A percentile compares a stretch with the other conserved stretches of the same genome.
Evolutionary conservation across 1,139 yeast genomes (phyloP).

Genomic region (Candida glucosophila): DNA sequence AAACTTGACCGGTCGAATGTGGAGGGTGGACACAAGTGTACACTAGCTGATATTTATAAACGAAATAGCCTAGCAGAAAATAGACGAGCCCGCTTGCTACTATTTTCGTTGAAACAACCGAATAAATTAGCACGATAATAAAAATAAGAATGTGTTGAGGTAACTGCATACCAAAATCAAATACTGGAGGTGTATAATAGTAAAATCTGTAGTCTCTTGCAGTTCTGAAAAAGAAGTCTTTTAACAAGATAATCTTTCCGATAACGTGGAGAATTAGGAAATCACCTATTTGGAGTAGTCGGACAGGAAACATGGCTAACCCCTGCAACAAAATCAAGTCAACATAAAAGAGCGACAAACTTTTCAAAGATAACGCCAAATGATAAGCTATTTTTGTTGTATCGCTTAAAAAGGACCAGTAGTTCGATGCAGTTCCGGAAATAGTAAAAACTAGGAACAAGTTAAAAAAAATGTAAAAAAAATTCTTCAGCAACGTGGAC

Average conservation of each 20-base stretch:
- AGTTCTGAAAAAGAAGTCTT: slow-evolving; percentile 38
- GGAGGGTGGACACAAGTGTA: slow-evolving; percentile 65
- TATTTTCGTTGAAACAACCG: slow-evolving; percentile 60
- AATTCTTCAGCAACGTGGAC: slow-evolving; percentile 67
- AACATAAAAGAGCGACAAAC: slow-evolving; percentile 62
- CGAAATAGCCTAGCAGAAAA: slow-evolving; percentile 53
- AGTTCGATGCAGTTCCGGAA: slow-evolving; percentile 73
- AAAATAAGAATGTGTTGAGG: slow-evolving; percentile 61
- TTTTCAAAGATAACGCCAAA: slow-evolving; percentile 61
- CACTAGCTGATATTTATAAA: slow-evolving; percentile 57
- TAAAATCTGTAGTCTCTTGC: slow-evolving; percentile 56
- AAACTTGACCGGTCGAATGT: slow-evolving; percentile 63
- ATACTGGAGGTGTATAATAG: slow-evolving; percentile 57
- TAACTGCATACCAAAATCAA: slow-evolving; percentile 56
- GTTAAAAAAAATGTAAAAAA: slow-evolving; percentile 70
- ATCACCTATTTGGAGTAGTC: slow-evolving; percentile 48
- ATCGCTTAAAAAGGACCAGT: slow-evolving; percentile 69
- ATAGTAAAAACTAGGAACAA: slow-evolving; percentile 71
- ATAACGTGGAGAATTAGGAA: slow-evolving; percentile 35
- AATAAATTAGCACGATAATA: slow-evolving; percentile 54
- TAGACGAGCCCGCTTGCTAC: slow-evolving; percentile 55
- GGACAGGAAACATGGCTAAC: slow-evolving; percentile 69
- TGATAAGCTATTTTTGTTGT: slow-evolving; percentile 70
- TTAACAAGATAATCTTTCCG: slow-evolving; percentile 54
- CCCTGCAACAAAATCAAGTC: slow-evolving; percentile 71